Evolutionary conservation across 495 filamentous ascomycete genomes (phyloP), one percentile per base, ranked within the genome.

Genomic region (Astrocystis sublimbata): DNA sequence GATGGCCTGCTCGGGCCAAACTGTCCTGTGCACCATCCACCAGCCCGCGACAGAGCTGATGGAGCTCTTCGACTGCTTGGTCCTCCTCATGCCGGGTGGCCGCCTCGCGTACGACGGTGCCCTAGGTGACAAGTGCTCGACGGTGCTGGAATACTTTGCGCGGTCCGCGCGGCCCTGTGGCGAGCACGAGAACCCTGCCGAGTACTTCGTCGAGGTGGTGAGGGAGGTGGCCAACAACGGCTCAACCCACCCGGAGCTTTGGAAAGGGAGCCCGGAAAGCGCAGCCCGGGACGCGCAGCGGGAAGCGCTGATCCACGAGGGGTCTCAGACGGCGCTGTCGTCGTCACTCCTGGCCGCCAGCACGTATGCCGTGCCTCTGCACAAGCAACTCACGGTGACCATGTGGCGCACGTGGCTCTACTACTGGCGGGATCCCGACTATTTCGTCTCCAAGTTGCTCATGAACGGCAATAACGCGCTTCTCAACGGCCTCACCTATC

Each of bases 11-110:
- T 83, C 86, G 23, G 89, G 90, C 13, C 86, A 92, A 62, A 87
- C 89, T 2, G 89, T 94, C 60, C 77, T 93, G 28, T 93, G 90
- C 75, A 92, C 91, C 0, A 92, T 94, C 56, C 91, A 94, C 63
- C 89, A 91, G 51, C 70, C 70, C 1, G 85, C 82, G 77, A 83
- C 30, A 71, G 45, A 92, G 84, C 15, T 85, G 2, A 82, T 85
- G 42, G 76, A 79, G 30, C 72, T 75, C 3, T 84, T 84, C 38
- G 82, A 85, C 60, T 75, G 71, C 1, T 67, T 85, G 4, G 65
- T 85, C 2, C 68, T 86, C 0, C 75, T 87, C 19, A 79, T 77
- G 8, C 78, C 75, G 49, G 81, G 82, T 23, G 84, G 84, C 1
- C 79, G 77, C 49, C 81, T 81, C 62, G 73, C 82, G 1, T 86